phyloP scores from a whole-genome alignment of 345 rosid genomes.

The Lepidium africanum region DNA sequence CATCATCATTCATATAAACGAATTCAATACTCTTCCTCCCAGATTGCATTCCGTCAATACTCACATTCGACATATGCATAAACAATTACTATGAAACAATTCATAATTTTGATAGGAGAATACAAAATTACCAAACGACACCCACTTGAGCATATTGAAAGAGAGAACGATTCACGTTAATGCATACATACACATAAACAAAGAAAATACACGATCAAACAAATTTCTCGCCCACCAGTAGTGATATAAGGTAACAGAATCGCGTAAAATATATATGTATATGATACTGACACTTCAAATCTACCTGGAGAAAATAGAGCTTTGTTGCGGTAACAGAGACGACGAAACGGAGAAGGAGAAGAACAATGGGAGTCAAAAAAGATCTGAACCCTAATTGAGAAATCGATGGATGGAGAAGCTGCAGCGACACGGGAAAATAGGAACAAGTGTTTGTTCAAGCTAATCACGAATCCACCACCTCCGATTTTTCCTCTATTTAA shows the following conservation, averaged over 20 bases:
- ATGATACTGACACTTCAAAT: neutral
- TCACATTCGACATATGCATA: neutral
- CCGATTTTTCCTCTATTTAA: neutral
- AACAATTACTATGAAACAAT: neutral
- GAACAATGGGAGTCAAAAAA: neutral
- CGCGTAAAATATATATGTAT: neutral
- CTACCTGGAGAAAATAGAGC: conserved; percentile 19
- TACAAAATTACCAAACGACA: neutral
- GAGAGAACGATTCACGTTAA: neutral
- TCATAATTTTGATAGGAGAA: neutral
- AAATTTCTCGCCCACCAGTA: neutral
- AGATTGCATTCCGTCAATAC: neutral
- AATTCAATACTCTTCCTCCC: neutral
- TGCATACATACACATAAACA: neutral
- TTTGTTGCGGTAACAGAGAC: neutral
- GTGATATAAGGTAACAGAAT: neutral
- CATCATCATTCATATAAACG: neutral
- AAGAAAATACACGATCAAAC: neutral
- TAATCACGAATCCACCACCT: conserved; percentile 22
- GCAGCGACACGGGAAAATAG: conserved; percentile 16
- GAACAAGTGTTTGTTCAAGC: conserved; percentile 33
- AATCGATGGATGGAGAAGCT: conserved; percentile 19
- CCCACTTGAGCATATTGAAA: neutral
- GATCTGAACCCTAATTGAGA: conserved; percentile 35
- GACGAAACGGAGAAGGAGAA: conserved; percentile 1